These are phyloP conservation scores for Terana coerulea DNA, from an alignment of 768 basidiomycete species.

Conservation along the genomic window DNA sequence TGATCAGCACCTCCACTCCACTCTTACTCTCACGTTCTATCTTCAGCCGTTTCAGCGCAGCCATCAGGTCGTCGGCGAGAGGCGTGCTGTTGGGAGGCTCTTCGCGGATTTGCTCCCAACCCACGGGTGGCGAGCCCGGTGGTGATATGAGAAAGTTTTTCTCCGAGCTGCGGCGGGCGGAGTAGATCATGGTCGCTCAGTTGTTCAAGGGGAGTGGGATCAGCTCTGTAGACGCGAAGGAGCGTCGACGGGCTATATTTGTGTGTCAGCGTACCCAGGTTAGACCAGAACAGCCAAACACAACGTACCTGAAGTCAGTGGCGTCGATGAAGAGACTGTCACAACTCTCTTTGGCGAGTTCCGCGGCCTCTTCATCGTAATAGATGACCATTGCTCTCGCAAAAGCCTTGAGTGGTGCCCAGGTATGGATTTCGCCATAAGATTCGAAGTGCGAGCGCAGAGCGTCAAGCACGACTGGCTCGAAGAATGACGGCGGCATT, in stretches of 20 bases:
- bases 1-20: conserved; percentile 55
- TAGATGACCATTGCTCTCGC: conserved; percentile 83
- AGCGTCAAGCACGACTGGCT: conserved; percentile 59
- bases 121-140: conserved; percentile 94
- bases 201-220: conserved; percentile 57
- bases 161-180: conserved; percentile 71
- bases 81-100: conserved; percentile 84
- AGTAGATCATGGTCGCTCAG: conserved; percentile 44
- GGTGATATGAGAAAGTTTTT: conserved; percentile 98
- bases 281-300: background rate
- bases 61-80: conserved; percentile 84
- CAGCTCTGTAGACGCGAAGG: conserved; percentile 70
- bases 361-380: conserved; percentile 55
- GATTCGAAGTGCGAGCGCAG: conserved; percentile 67
- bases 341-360: conserved; percentile 59
- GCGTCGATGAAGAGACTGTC: conserved; percentile 62
- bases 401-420: conserved; percentile 85
- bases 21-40: conserved; percentile 38
- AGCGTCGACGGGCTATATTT: conserved; percentile 41
- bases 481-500: conserved; percentile 76
- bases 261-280: background rate
- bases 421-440: conserved; percentile 83
- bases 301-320: conserved; percentile 42
- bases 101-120: conserved; percentile 91
- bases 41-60: conserved; percentile 71